Conservation (phyloP, 805 yeast species). For the Yarrowia bubula region DNA sequence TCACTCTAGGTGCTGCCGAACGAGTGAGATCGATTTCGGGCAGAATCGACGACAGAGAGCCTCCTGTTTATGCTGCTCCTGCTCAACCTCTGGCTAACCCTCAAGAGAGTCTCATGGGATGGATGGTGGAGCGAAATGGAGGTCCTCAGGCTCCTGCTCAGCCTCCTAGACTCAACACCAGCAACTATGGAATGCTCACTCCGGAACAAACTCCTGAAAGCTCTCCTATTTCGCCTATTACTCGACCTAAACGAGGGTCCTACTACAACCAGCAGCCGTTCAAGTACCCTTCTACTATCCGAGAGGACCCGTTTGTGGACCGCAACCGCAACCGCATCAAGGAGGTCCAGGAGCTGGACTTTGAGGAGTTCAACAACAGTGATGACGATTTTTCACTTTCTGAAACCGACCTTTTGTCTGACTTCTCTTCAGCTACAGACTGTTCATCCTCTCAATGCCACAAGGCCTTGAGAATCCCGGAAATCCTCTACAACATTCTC, state of each 20-base stretch:
- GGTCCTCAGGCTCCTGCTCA: neutral
- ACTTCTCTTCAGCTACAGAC: neutral
- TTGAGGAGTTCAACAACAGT: slow-evolving; percentile 18
- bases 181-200: slow-evolving; percentile 2
- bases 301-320: slow-evolving; percentile 24
- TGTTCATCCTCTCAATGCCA: slow-evolving; percentile 31
- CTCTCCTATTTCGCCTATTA: slow-evolving; percentile 6
- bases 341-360: slow-evolving; percentile 22
- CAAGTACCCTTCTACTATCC: neutral
- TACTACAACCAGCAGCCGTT: slow-evolving; percentile 19
- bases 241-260: neutral
- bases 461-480: slow-evolving; percentile 70
- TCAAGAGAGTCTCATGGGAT: slow-evolving; percentile 19
- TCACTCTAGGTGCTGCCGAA: slow-evolving; percentile 23
- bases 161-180: slow-evolving; percentile 9
- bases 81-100: slow-evolving; percentile 16
- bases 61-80: neutral
- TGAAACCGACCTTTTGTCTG: slow-evolving; percentile 6
- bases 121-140: slow-evolving; percentile 20
- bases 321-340: slow-evolving; percentile 12
- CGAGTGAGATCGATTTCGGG: slow-evolving; percentile 23
- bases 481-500: slow-evolving; percentile 62
- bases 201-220: slow-evolving; percentile 13
- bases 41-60: slow-evolving; percentile 10
- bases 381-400: slow-evolving; percentile 9